Base-by-base conservation (phyloP, 2,329 filamentous ascomycete genomes). In the Sporothrix pallida region DNA sequence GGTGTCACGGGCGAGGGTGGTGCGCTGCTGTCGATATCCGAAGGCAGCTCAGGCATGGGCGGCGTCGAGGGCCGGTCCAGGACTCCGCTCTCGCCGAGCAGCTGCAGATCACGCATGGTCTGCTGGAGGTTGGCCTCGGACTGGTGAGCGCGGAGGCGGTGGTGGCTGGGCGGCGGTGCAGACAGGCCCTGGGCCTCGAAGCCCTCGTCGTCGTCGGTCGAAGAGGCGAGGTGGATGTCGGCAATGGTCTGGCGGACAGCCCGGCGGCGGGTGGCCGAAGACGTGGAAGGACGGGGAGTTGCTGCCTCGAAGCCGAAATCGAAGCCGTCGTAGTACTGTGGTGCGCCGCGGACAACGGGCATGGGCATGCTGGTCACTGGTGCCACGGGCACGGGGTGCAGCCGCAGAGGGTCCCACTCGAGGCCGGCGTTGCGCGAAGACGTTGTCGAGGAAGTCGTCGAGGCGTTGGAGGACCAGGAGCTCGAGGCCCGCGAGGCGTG, bases 381-480 rank as follows among this genome's bases (percentile, higher is more conserved):
- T 37, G 31, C 31, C 31, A 37, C 31, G 31, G 79, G 70, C 69
- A 58, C 42, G 2, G 80, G 80, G 76, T 82, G 80, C 62, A 80
- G 77, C n/a, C 80, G 78, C 48, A 82, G 77, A 10, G 81, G 79
- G 70, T 81, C 78, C 78, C 79, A 81, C 72, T 80, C 79, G 73
- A 73, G 65, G 70, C 42, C 72, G 67, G 65, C 23, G 65, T 8
- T 52, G 52, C 54, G 26, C 1, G 70, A 69, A 0, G 74, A 76
- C 2, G 71, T 46, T 8, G 70, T 20, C 1, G 75, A 74, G 5
- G 68, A 70, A 13, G 70, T 42, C 7, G 73, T 72, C 13, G 69
- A 67, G 13, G 74, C 46, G 7, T 70, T 70, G 42, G 75, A 75
- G 15, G 76, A 76, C 44, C 73, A 76, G 0, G 76, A 77, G 50